These are phyloP conservation scores for Nephelium lappaceum DNA, from an alignment of 345 rosid species.

Conservation along the genomic window DNA sequence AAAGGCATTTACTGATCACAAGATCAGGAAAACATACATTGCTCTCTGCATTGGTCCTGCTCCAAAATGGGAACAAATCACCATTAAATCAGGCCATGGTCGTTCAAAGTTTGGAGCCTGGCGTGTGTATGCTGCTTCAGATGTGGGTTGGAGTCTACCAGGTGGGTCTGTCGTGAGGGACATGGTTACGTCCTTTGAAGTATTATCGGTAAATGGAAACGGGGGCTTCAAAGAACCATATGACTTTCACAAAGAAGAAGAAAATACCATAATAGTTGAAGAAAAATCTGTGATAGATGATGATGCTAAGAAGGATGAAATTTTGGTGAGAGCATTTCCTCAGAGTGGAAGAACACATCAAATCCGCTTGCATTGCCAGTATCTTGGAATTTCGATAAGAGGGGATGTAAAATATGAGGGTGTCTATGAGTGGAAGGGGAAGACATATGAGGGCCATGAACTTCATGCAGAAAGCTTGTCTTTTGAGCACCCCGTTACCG, in stretches of 20 bases:
- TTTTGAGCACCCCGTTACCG: conserved; percentile 72
- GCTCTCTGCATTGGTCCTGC: conserved; percentile 67
- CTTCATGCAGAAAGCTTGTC: conserved; percentile 89
- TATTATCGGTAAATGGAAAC: conserved; percentile 60
- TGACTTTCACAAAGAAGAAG: conserved; percentile 31
- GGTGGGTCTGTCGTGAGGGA: conserved; percentile 86
- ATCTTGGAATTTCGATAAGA: conserved; percentile 72
- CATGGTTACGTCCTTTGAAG: conserved; percentile 85
- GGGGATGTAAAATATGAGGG: conserved; percentile 96
- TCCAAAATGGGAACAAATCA: conserved; percentile 70
- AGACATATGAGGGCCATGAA: conserved; percentile 56
- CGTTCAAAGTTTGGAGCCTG: conserved; percentile 91
- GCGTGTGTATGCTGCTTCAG: conserved; percentile 82
- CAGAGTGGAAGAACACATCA: conserved; percentile 91
- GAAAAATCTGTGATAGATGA: conserved; percentile 37
- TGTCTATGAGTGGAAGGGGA: conserved; percentile 69
- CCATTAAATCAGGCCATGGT: conserved; percentile 86
- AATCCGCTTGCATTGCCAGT: conserved; percentile 89
- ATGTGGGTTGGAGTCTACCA: conserved; percentile 67
- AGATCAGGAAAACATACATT: conserved; percentile 69
- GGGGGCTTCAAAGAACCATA: conserved; percentile 25
- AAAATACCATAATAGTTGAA: conserved; percentile 43
- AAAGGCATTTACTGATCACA: conserved; percentile 81
- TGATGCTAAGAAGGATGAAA: conserved; percentile 43
- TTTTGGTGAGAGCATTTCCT: conserved; percentile 79